Conservation (phyloP, 1,284 basidiomycete genomes). For the Baeospora myosura region DNA sequence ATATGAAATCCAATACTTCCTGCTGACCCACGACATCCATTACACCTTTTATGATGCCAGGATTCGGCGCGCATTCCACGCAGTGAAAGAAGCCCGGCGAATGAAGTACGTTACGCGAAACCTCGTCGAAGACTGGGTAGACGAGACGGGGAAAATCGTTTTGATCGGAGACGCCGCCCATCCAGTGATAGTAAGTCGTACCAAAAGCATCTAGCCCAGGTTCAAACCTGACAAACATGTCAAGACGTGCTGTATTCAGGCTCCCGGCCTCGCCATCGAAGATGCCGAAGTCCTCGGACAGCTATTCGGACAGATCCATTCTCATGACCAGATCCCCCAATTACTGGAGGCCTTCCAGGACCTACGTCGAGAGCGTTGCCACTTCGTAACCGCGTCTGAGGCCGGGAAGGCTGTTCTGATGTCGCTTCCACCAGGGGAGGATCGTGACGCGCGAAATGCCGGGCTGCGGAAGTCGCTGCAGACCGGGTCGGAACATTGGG, state of each 20-base stretch:
- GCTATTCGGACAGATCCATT: slow-evolving; percentile 37
- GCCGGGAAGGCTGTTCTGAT: slow-evolving; percentile 27
- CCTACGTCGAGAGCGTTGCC: slow-evolving; percentile 31
- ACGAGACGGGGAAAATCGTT: slow-evolving; percentile 30
- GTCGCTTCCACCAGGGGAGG: slow-evolving; percentile 32
- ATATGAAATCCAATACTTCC: slow-evolving; percentile 1
- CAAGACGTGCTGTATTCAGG: slow-evolving; percentile 31
- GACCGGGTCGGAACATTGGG: slow-evolving; percentile 14
- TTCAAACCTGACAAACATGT: slow-evolving; percentile 1
- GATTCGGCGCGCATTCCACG: slow-evolving; percentile 19
- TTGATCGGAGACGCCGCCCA: slow-evolving; percentile 45
- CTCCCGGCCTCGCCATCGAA: slow-evolving; percentile 27
- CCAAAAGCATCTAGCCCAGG: neutral
- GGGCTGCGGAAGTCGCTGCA: slow-evolving; percentile 25
- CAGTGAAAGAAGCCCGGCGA: slow-evolving; percentile 18
- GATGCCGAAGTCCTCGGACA: slow-evolving; percentile 39
- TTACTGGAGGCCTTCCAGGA: slow-evolving; percentile 40
- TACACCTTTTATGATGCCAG: slow-evolving; percentile 9
- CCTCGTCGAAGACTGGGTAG: slow-evolving; percentile 29
- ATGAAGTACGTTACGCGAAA: slow-evolving; percentile 21
- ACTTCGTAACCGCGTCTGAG: slow-evolving; percentile 30
- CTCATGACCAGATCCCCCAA: slow-evolving; percentile 31
- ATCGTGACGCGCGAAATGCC: slow-evolving; percentile 30
- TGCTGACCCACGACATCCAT: slow-evolving; percentile 1
- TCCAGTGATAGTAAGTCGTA: slow-evolving; percentile 28